A percentile compares a stretch with the other conserved stretches of the same genome.
Conservation (phyloP, 2,329 filamentous ascomycete genomes). For the Claviceps sp. region DNA sequence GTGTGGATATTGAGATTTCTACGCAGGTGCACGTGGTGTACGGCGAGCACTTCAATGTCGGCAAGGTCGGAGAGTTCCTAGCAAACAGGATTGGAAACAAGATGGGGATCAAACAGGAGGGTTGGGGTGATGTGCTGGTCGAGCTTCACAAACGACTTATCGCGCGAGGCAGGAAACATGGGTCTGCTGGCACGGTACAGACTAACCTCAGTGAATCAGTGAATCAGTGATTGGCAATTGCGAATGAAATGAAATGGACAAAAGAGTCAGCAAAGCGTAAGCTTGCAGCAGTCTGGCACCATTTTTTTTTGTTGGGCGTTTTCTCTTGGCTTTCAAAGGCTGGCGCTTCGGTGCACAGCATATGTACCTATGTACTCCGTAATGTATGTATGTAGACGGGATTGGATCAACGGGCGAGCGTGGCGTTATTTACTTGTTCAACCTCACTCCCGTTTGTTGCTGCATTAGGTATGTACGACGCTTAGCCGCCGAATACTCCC, state of each 20-base stretch:
- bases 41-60: slow-evolving; percentile 63
- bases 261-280: too few relatives aligned
- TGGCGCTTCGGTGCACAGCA: slow-evolving; percentile 4
- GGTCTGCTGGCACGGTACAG: slow-evolving; percentile 3
- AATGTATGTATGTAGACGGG: neutral
- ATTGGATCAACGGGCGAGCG: neutral
- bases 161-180: slow-evolving; percentile 38
- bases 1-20: slow-evolving; percentile 40
- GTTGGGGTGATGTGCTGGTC: slow-evolving; percentile 42
- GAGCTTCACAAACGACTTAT: slow-evolving; percentile 43
- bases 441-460: neutral
- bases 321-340: neutral
- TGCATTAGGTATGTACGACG: neutral
- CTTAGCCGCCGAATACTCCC: neutral
- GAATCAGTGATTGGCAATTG: too few relatives aligned
- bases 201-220: neutral
- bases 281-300: too few relatives aligned
- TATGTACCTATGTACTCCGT: neutral
- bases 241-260: slow-evolving; percentile 4
- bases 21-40: slow-evolving; percentile 54
- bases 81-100: slow-evolving; percentile 35
- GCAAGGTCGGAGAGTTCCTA: slow-evolving; percentile 63
- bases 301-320: neutral
- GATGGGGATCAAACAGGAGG: slow-evolving; percentile 21
- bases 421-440: neutral